Evolutionary conservation across 768 basidiomycete species (phyloP).

Genomic region (Filobasidium floriforme): DNA sequence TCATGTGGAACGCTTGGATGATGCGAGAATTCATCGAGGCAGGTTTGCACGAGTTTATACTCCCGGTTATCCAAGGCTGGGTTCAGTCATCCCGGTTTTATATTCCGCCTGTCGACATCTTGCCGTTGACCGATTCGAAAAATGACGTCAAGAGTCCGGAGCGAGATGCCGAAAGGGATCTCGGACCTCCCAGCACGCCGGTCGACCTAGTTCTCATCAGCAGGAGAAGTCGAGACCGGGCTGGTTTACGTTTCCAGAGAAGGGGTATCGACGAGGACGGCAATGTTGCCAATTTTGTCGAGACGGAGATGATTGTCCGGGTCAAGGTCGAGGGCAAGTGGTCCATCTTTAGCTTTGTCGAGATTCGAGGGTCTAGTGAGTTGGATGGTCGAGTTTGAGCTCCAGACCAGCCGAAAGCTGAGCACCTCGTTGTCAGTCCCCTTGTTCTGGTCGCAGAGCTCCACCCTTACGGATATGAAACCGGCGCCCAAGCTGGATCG

Average conservation of each 20-base stretch:
- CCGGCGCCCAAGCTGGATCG: slow-evolving; percentile 76
- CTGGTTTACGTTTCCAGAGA: slow-evolving; percentile 88
- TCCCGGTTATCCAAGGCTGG: slow-evolving; percentile 90
- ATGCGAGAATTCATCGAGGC: slow-evolving; percentile 76
- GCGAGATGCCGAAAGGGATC: slow-evolving; percentile 32
- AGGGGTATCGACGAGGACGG: slow-evolving; percentile 89
- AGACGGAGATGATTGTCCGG: slow-evolving; percentile 81
- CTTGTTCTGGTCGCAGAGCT: slow-evolving; percentile 83
- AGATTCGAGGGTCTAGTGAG: slow-evolving; percentile 84
- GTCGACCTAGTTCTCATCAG: slow-evolving; percentile 79
- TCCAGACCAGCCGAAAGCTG: background rate
- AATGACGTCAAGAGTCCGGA: slow-evolving; percentile 38
- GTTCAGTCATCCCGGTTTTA: slow-evolving; percentile 67
- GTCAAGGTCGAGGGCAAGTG: slow-evolving; percentile 68
- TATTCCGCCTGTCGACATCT: slow-evolving; percentile 45
- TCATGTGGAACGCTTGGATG: slow-evolving; percentile 95
- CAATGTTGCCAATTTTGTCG: slow-evolving; percentile 90
- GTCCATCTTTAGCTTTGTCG: slow-evolving; percentile 81
- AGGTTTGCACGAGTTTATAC: slow-evolving; percentile 76
- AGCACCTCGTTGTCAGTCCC: slow-evolving; percentile 55
- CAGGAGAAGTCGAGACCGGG: slow-evolving; percentile 75
- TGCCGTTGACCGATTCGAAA: slow-evolving; percentile 26
- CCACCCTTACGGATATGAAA: slow-evolving; percentile 60
- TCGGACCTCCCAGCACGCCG: slow-evolving; percentile 33
- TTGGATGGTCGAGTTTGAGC: slow-evolving; percentile 16